Evolutionary conservation across 139 green algal genomes (phyloP), one percentile per base, ranked within the genome.

Genomic region (Chlorella ohadii): DNA sequence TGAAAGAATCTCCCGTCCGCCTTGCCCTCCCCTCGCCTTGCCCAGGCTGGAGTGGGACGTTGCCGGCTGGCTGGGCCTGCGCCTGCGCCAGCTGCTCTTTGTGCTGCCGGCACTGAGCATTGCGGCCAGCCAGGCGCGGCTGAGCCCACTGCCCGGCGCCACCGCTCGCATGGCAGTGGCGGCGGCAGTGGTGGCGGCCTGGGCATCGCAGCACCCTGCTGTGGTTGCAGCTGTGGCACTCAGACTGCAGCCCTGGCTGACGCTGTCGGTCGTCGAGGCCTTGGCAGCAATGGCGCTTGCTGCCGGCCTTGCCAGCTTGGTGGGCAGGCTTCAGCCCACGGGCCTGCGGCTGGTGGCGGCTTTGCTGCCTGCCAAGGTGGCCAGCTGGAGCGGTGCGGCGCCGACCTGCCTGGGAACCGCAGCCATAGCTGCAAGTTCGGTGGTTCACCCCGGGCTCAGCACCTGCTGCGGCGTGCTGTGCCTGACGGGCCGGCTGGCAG

Each of bases 41-140:
- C 59, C 33, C 79, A 84, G 79, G 51, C 23, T 84, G 25, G 23
- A 57, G 15, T 84, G 79, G 79, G 79, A 84, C 51, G 6, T 78
- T 33, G 47, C n/a, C 22, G 66, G 64, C 66, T 84, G 79, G 79
- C 79, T 84, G 44, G 79, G 66, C 34, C 41, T 78, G 16, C 39
- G n/a, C 11, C 79, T 84, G 64, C 47, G 79, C 11, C 79, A 84
- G 67, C 79, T 78, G 64, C 39, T 75, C 17, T 59, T 70, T 28
- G 36, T 64, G 44, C 51, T 84, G 44, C 79, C 79, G 11, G n/a
- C 66, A 0, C 51, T 71, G 19, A 51, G 66, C 79, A 70, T 78
- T 7, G 33, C 66, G 0, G 20, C 51, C 27, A 59, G 65, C 79
- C 67, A 78, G 67, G 51, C 68, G 4, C 64, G 78, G 17, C 41